Evolutionary conservation across 2,329 filamentous ascomycete species (phyloP), one percentile per base, ranked within the genome.

Genomic region (Aspergillus chevalieri): DNA sequence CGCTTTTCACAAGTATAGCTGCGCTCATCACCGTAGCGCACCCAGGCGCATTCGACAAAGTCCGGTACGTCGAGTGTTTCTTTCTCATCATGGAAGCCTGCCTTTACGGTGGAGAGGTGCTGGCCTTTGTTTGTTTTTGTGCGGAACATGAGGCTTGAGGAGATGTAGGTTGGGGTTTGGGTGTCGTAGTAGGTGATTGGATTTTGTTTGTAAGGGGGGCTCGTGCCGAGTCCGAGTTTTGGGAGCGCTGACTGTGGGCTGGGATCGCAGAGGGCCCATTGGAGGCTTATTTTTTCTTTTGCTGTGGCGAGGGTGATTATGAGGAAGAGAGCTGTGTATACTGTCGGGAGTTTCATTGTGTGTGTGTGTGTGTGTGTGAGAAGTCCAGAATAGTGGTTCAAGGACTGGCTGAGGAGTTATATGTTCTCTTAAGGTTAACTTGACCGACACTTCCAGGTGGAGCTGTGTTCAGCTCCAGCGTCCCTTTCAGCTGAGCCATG

Each of bases 151-250:
- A 50, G 14, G 14, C 44, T 39, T 6, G 43, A 14, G 4, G 26
- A 34, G 21, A 38, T 21, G 28, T 50, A 44, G 3, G 19, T 17
- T 9, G 48, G 48, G 10, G 48, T 44, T 4, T 17, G 14, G 9
- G n/a, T 21, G 28, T 50, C 48, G 12, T 50, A 50, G 44, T 50
- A 50, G 3, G 44, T 47, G 15, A 50, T 50, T 2, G 48, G 48
- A 12, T 50, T 47, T 3, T 38, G n/a, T 24, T 47, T 47, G 21
- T 50, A 47, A 3, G 48, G 48, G 6, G 48, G 48, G n/a, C 3
- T 26, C 7, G 41, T 8, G 41, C 10, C 42, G 14, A 26, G 22
- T 4, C 42, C 42, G 2, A 43, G 42, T 17, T 43, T 43, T 14
- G 2, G 24, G 42, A 43, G 42, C 6, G 26, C 22, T 3, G 10